A percentile compares a stretch with the other conserved stretches of the same genome.
Conservation (phyloP, 192 early-diverging fungal species). For the Linnemannia zychae region DNA sequence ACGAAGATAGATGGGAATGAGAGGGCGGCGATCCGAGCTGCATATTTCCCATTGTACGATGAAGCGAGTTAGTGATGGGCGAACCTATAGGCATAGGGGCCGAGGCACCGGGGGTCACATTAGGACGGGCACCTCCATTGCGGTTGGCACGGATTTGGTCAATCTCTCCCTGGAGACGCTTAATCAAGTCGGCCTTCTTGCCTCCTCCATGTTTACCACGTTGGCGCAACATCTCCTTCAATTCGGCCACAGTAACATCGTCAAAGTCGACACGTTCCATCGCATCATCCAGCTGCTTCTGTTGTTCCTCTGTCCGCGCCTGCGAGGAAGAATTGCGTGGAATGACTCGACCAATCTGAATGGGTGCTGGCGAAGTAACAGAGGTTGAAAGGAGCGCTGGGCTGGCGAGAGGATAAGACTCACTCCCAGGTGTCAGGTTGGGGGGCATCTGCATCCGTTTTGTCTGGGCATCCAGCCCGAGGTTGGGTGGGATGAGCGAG, state of each 20-base stretch:
- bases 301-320: slow-evolving; percentile 63
- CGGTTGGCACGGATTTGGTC: slow-evolving; percentile 61
- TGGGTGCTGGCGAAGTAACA: slow-evolving; percentile 40
- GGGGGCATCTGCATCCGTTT: slow-evolving; percentile 30
- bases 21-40: slow-evolving; percentile 57
- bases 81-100: slow-evolving; percentile 30
- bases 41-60: slow-evolving; percentile 56
- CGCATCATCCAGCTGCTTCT: slow-evolving; percentile 70
- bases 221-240: slow-evolving; percentile 79
- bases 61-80: slow-evolving; percentile 27
- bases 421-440: slow-evolving; percentile 35
- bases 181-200: slow-evolving; percentile 79
- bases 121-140: slow-evolving; percentile 21
- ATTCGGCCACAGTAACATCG: slow-evolving; percentile 80
- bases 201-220: slow-evolving; percentile 77
- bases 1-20: slow-evolving; percentile 32
- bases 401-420: slow-evolving; percentile 18
- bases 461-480: slow-evolving; percentile 36
- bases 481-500: slow-evolving; percentile 40
- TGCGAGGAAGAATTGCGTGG: slow-evolving; percentile 39
- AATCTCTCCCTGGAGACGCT: slow-evolving; percentile 73
- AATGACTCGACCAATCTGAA: slow-evolving; percentile 49
- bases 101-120: not conserved
- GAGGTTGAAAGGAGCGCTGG: slow-evolving; percentile 40
- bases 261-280: slow-evolving; percentile 77